Percentiles rank a stretch among this genome's conserved stretches.
phyloP scores from a whole-genome alignment of 805 yeast genomes.

The Candida maltosa region DNA sequence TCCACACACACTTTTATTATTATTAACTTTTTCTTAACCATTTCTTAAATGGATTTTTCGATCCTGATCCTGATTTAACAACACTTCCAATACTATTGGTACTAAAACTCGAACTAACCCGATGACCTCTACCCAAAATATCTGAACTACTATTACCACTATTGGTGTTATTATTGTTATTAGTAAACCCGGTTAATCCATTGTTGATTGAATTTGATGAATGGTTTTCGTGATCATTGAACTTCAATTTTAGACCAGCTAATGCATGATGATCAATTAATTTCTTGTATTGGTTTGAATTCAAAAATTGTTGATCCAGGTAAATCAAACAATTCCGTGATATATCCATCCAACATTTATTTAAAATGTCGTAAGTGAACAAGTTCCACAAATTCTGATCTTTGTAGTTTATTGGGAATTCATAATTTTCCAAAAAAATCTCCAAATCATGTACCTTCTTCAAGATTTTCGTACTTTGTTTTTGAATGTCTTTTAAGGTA shows the following conservation, averaged over 20 bases:
- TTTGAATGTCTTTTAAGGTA: slow-evolving; percentile 41
- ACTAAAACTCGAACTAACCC: slow-evolving; percentile 17
- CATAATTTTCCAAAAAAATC: slow-evolving; percentile 26
- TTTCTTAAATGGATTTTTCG: slow-evolving; percentile 38
- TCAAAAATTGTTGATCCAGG: slow-evolving; percentile 20
- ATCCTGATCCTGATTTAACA: slow-evolving; percentile 14
- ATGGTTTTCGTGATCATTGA: slow-evolving; percentile 12
- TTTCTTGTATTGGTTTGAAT: slow-evolving; percentile 18
- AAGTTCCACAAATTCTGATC: slow-evolving; percentile 32
- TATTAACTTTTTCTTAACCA: slow-evolving; percentile 27
- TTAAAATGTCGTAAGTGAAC: slow-evolving; percentile 28
- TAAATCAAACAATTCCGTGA: slow-evolving; percentile 28
- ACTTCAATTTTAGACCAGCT: slow-evolving; percentile 27
- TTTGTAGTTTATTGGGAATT: slow-evolving; percentile 25
- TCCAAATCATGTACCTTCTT: slow-evolving; percentile 28
- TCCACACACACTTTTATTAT: not conserved
- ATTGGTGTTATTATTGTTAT: no score
- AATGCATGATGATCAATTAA: slow-evolving; percentile 30
- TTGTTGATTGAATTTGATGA: slow-evolving; percentile 1
- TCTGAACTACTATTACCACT: no score
- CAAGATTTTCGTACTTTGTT: slow-evolving; percentile 32
- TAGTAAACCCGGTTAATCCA: not conserved
- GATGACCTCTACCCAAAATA: slow-evolving; percentile 1
- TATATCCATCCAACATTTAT: slow-evolving; percentile 25
- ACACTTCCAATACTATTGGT: slow-evolving; percentile 17